Percentiles rank a stretch among this genome's conserved stretches.
These are phyloP conservation scores for Sonneratia alba DNA, from an alignment of 345 rosid species.

Conservation along the genomic window DNA sequence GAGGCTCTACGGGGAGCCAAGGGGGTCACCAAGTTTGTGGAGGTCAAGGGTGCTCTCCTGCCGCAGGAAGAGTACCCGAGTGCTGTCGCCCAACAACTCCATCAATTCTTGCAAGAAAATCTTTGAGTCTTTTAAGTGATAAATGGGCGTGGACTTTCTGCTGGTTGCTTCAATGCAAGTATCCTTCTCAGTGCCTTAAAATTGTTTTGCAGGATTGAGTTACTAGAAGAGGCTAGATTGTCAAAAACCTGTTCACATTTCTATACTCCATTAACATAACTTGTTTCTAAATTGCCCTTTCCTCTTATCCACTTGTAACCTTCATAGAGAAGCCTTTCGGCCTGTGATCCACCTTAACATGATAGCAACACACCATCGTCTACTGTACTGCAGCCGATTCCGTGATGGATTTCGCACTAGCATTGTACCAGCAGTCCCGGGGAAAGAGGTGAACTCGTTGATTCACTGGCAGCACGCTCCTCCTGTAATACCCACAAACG, in stretches of 20 bases:
- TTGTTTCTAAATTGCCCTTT: background rate
- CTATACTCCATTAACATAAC: background rate
- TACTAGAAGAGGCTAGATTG: background rate
- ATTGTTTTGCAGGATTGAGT: background rate
- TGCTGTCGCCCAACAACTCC: conserved; percentile 54
- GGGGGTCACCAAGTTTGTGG: conserved; percentile 67
- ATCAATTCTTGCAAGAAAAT: conserved; percentile 48
- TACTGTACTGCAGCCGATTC: too few relatives aligned
- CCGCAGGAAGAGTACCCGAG: conserved; percentile 89
- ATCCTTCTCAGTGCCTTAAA: background rate
- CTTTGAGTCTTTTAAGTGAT: conserved; percentile 16
- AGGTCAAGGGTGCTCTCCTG: conserved; percentile 74
- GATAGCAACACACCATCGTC: background rate
- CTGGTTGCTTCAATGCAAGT: background rate
- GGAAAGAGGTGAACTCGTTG: background rate
- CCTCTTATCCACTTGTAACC: background rate
- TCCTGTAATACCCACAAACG: too few relatives aligned
- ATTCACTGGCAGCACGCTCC: background rate
- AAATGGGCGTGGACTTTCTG: background rate
- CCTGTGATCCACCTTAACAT: too few relatives aligned
- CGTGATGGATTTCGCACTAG: too few relatives aligned
- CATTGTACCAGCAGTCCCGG: background rate
- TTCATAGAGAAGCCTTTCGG: background rate
- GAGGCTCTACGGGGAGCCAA: conserved; percentile 58
- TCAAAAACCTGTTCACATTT: background rate